A percentile compares a stretch with the other conserved stretches of the same genome.
Conservation (phyloP, 495 filamentous ascomycete species). For the Xylaria venustula region DNA sequence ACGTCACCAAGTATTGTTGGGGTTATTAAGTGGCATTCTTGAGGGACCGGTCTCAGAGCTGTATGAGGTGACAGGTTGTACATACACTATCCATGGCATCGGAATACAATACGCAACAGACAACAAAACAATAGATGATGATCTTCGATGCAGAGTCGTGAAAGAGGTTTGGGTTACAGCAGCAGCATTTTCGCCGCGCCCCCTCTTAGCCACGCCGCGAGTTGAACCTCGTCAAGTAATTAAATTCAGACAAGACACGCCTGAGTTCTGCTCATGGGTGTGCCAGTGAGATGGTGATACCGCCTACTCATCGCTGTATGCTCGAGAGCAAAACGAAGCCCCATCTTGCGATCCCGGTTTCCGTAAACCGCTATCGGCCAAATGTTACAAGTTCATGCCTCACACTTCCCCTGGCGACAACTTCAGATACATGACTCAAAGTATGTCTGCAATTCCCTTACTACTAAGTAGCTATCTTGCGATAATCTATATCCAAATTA, state of each 20-base stretch:
- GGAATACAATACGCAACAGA: neutral
- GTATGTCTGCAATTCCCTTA: no score
- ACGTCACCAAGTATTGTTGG: neutral
- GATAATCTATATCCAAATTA: no score
- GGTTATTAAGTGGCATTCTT: neutral
- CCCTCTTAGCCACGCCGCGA: neutral
- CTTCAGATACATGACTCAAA: no score
- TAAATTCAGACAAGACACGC: constrained; percentile 4
- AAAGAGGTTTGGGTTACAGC: neutral
- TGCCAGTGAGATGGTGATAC: no score
- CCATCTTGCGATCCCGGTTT: neutral
- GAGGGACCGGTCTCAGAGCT: neutral
- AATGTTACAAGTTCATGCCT: neutral
- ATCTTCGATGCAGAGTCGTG: neutral
- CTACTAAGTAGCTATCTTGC: no score
- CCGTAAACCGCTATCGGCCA: neutral
- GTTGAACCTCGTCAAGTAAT: neutral
- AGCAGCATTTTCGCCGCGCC: neutral
- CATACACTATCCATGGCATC: neutral
- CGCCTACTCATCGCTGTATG: neutral
- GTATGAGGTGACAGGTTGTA: neutral
- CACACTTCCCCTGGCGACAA: neutral
- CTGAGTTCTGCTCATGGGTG: neutral
- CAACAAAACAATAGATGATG: neutral
- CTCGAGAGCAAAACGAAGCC: neutral